Evolutionary conservation across 2,329 filamentous ascomycete genomes (phyloP).

Genomic region (Penicillium psychrosexuale): DNA sequence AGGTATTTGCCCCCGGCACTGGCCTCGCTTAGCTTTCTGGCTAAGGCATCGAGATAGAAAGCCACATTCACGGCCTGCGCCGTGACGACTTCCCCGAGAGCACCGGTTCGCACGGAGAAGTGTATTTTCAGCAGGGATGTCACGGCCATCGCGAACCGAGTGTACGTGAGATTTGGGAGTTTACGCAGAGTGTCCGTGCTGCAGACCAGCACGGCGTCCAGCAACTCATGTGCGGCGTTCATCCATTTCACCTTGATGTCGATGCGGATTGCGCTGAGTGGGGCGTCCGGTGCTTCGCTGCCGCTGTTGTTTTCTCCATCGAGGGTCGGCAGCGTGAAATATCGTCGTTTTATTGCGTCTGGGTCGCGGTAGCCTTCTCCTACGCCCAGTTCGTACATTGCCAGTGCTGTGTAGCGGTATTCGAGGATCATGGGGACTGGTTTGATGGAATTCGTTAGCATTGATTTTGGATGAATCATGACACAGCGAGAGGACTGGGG

Average conservation of each 20-base stretch:
- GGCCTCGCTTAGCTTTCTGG: constrained; percentile 32
- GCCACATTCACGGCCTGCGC: constrained; percentile 31
- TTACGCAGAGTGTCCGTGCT: constrained; percentile 34
- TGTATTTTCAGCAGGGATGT: constrained; percentile 37
- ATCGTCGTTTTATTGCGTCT: constrained; percentile 32
- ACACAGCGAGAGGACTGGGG: neutral
- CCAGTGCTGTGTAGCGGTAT: constrained; percentile 31
- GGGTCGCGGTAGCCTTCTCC: constrained; percentile 38
- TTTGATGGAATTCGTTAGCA: neutral
- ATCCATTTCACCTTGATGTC: constrained; percentile 40
- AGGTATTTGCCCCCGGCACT: constrained; percentile 33
- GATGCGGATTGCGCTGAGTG: constrained; percentile 34
- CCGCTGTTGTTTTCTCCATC: constrained; percentile 10
- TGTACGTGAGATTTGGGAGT: constrained; percentile 35
- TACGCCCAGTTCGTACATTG: constrained; percentile 35
- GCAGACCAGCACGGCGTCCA: constrained; percentile 33
- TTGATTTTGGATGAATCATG: neutral
- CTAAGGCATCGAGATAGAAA: constrained; percentile 32
- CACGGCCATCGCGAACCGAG: constrained; percentile 30
- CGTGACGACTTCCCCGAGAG: constrained; percentile 31
- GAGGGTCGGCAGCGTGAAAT: constrained; percentile 33
- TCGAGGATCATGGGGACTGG: constrained; percentile 31
- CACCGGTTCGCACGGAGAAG: constrained; percentile 31
- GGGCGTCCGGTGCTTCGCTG: constrained; percentile 12
- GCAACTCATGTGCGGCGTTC: constrained; percentile 34